Evolutionary conservation across 306 rosid genomes (phyloP).

Genomic region (Cucurbita ficifolia): DNA sequence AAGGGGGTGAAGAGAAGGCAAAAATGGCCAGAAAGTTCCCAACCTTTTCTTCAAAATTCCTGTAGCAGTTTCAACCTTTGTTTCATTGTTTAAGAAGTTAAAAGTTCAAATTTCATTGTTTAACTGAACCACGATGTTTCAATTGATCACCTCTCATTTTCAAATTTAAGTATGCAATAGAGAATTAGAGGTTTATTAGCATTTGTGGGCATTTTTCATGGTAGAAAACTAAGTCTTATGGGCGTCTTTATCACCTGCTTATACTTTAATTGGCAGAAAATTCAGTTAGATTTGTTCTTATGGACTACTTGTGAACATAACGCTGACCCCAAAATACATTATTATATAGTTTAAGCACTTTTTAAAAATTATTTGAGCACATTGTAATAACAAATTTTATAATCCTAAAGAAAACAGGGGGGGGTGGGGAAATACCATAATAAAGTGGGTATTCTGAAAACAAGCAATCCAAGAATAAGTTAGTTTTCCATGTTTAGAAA

Average conservation of each 20-base stretch:
- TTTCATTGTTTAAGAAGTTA: neutral
- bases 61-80: neutral
- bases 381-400: too few species aligned
- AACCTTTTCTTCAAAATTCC: too few species aligned
- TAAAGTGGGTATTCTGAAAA: neutral
- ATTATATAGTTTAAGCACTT: too few species aligned
- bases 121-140: neutral
- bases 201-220: neutral
- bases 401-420: neutral
- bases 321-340: too few species aligned
- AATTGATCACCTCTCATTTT: neutral
- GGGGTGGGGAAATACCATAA: too few species aligned
- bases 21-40: neutral
- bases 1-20: neutral
- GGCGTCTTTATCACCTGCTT: too few species aligned
- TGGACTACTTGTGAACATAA: too few species aligned
- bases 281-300: too few species aligned
- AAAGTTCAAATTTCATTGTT: too few species aligned
- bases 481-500: neutral
- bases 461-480: neutral
- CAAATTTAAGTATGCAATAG: neutral
- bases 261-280: too few species aligned
- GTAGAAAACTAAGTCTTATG: too few species aligned
- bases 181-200: neutral
- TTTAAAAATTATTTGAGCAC: too few species aligned